A percentile compares a stretch with the other conserved stretches of the same genome.
phyloP scores from a whole-genome alignment of 2,329 filamentous ascomycete species.

The Aspergillus sp. region DNA sequence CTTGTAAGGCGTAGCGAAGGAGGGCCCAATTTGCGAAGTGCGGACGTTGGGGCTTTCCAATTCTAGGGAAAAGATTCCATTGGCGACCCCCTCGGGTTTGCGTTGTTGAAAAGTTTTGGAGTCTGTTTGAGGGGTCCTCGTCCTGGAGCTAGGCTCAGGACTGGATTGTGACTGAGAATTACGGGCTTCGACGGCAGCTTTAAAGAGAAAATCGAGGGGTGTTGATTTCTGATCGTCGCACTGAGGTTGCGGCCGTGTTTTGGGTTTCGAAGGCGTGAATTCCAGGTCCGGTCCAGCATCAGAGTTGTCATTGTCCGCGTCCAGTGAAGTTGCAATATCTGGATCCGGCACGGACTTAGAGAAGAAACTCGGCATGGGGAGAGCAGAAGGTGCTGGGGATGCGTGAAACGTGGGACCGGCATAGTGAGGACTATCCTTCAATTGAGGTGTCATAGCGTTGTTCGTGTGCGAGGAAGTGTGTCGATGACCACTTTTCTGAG shows the following conservation, averaged over 20 bases:
- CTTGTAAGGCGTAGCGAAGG: slow-evolving; percentile 62
- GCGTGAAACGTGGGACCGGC: slow-evolving; percentile 94
- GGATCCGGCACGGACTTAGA: slow-evolving; percentile 73
- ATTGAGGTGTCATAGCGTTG: slow-evolving; percentile 42
- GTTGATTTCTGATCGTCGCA: slow-evolving; percentile 59
- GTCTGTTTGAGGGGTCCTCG: slow-evolving; percentile 53
- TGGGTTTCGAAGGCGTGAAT: slow-evolving; percentile 47
- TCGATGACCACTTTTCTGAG: slow-evolving; percentile 28
- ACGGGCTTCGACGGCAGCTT: slow-evolving; percentile 68
- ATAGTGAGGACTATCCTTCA: slow-evolving; percentile 55
- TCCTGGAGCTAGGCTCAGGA: slow-evolving; percentile 39
- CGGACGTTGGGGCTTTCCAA: slow-evolving; percentile 60
- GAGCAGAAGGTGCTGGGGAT: slow-evolving; percentile 83
- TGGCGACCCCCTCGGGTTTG: slow-evolving; percentile 48
- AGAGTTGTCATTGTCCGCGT: slow-evolving; percentile 42
- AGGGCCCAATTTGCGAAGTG: slow-evolving; percentile 58
- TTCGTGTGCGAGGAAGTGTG: slow-evolving; percentile 35
- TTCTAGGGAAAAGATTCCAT: slow-evolving; percentile 67
- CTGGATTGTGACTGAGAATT: slow-evolving; percentile 56
- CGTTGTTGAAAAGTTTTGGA: slow-evolving; percentile 41
- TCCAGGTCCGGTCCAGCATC: slow-evolving; percentile 34
- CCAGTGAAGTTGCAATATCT: slow-evolving; percentile 33
- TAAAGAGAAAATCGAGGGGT: slow-evolving; percentile 87
- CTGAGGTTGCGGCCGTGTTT: slow-evolving; percentile 33
- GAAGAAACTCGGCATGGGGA: slow-evolving; percentile 88